phyloP scores from a whole-genome alignment of 2,329 filamentous ascomycete species.

The Ascochyta clinopodiicola region DNA sequence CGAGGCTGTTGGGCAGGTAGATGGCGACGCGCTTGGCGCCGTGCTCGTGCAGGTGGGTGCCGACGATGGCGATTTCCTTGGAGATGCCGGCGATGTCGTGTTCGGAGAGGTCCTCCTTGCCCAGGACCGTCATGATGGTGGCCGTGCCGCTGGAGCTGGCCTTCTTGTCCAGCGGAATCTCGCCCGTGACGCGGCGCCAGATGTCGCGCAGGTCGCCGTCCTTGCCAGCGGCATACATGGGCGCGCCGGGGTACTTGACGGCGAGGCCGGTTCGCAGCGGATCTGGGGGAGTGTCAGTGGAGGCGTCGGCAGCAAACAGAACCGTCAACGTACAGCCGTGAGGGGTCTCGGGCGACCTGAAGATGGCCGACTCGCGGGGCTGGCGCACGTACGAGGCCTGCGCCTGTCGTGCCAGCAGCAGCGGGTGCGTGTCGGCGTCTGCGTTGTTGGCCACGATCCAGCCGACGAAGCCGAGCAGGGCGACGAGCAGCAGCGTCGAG shows the following conservation, averaged over 20 bases:
- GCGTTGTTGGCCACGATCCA: slow-evolving; percentile 73
- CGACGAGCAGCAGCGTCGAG: slow-evolving; percentile 73
- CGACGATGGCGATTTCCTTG: slow-evolving; percentile 86
- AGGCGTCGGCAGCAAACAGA: neutral
- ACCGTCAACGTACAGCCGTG: slow-evolving; percentile 65
- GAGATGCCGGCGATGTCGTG: slow-evolving; percentile 75
- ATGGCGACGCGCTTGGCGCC: slow-evolving; percentile 78
- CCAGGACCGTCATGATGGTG: slow-evolving; percentile 79
- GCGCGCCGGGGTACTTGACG: slow-evolving; percentile 79
- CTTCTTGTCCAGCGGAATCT: slow-evolving; percentile 68
- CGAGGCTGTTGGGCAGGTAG: slow-evolving; percentile 91
- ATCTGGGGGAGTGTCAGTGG: slow-evolving; percentile 36
- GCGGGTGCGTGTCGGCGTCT: slow-evolving; percentile 90
- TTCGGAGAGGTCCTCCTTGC: slow-evolving; percentile 75
- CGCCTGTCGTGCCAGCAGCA: slow-evolving; percentile 86
- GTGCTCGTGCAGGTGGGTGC: slow-evolving; percentile 74
- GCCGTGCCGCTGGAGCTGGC: slow-evolving; percentile 69
- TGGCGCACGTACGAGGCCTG: slow-evolving; percentile 79
- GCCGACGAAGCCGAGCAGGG: slow-evolving; percentile 70
- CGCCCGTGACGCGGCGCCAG: slow-evolving; percentile 77
- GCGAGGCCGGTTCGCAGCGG: slow-evolving; percentile 57
- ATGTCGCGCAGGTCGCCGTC: slow-evolving; percentile 91
- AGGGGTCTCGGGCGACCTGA: slow-evolving; percentile 82
- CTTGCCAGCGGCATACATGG: slow-evolving; percentile 82
- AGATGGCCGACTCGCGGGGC: slow-evolving; percentile 83